These are phyloP conservation scores for Peronospora farinosa DNA, from an alignment of 352 stramenopile genomes.

Conservation along the genomic window DNA sequence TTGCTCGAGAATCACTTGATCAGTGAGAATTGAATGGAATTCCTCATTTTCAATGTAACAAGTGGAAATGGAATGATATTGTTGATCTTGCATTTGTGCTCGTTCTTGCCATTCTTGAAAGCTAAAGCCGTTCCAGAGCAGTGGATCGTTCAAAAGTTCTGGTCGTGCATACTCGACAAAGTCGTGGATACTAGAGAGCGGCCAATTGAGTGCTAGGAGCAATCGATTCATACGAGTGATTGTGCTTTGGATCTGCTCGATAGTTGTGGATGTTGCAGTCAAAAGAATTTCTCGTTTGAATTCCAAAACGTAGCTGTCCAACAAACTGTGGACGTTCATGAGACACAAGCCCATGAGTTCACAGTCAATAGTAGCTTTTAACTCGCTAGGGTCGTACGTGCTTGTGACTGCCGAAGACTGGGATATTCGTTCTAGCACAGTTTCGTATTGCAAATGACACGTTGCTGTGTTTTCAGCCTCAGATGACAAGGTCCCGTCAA, in stretches of 20 bases:
- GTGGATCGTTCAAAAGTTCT: slow-evolving; percentile 18
- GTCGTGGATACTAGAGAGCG: slow-evolving; percentile 26
- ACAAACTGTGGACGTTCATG: slow-evolving; percentile 57
- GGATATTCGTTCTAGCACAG: slow-evolving; percentile 13
- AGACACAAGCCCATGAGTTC: slow-evolving; percentile 50
- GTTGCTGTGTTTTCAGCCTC: not conserved
- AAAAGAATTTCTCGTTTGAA: slow-evolving; percentile 25
- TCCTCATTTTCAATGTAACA: not conserved
- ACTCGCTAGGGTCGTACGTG: slow-evolving; percentile 21
- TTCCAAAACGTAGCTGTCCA: slow-evolving; percentile 33
- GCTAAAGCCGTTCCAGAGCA: slow-evolving; percentile 44
- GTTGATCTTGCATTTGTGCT: not conserved
- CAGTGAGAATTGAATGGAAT: not conserved
- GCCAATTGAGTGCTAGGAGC: slow-evolving; percentile 40
- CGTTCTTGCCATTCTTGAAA: slow-evolving; percentile 35
- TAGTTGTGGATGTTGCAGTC: not conserved
- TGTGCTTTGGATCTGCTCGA: slow-evolving; percentile 7
- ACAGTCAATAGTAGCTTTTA: slow-evolving; percentile 18
- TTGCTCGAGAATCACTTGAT: slow-evolving; percentile 19
- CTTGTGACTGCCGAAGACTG: slow-evolving; percentile 16
- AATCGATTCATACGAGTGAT: slow-evolving; percentile 25
- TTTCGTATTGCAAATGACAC: slow-evolving; percentile 20
- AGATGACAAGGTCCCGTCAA: slow-evolving; percentile 1
- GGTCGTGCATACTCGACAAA: slow-evolving; percentile 24
- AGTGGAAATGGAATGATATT: not conserved